These are phyloP conservation scores for Seiridium unicorne DNA, from an alignment of 2,329 filamentous ascomycete species.

Conservation along the genomic window DNA sequence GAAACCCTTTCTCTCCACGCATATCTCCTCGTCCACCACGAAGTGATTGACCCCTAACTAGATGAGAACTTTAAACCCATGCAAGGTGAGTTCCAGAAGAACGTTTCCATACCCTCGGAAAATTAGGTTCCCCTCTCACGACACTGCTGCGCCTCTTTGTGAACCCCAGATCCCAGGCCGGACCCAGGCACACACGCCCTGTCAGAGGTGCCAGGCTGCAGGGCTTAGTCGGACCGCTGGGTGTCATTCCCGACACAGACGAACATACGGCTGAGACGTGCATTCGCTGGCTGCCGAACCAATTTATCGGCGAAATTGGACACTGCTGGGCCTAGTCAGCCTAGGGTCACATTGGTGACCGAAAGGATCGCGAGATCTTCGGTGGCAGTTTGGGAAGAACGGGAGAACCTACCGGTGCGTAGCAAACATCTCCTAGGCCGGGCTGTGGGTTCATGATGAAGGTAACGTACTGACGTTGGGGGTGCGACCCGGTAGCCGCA, in stretches of 20 bases:
- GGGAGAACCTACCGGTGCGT: too few species aligned
- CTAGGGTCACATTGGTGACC: too few species aligned
- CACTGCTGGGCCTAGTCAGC: not conserved
- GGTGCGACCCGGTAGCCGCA: too few species aligned
- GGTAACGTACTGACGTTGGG: too few species aligned
- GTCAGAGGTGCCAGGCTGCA: not conserved
- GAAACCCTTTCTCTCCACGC: not conserved
- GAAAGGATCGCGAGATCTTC: too few species aligned
- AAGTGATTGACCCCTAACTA: not conserved
- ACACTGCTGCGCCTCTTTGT: not conserved
- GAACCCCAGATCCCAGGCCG: too few species aligned
- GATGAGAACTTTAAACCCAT: not conserved
- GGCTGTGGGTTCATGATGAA: too few species aligned
- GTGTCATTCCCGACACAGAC: too few species aligned
- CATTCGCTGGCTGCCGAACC: not conserved
- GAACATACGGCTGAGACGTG: not conserved
- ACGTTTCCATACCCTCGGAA: not conserved
- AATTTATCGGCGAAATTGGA: not conserved
- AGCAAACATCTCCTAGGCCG: too few species aligned
- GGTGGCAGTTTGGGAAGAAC: too few species aligned
- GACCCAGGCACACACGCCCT: not conserved
- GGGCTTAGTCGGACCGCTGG: not conserved
- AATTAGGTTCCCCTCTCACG: not conserved
- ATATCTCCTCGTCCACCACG: not conserved
- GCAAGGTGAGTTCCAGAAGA: not conserved